Percentiles rank a stretch among this genome's conserved stretches.
Conservation (phyloP, 2,329 filamentous ascomycete species). For the Fusarium sublunatum region DNA sequence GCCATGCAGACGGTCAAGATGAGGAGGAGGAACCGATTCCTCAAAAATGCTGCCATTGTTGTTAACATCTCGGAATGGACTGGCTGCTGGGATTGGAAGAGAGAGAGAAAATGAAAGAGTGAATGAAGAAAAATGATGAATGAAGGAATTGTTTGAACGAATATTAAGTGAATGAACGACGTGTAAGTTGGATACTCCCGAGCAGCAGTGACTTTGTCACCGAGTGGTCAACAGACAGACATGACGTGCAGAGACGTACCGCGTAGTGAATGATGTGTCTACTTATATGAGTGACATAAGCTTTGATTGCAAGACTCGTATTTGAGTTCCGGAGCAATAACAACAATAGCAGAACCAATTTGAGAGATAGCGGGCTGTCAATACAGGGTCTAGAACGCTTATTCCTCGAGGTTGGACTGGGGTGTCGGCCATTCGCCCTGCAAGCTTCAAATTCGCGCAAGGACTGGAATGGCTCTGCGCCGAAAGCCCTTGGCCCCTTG, state of each 20-base stretch:
- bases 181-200: not conserved
- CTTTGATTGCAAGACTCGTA: constrained; percentile 13
- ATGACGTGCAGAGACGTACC: not conserved
- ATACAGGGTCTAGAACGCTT: not conserved
- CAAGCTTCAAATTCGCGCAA: not conserved
- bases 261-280: not conserved
- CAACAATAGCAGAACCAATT: not conserved
- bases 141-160: not conserved
- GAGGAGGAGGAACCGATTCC: constrained; percentile 18
- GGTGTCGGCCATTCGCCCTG: too few species aligned
- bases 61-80: constrained; percentile 13
- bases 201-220: constrained; percentile 7
- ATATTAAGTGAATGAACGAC: constrained; percentile 10
- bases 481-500: not conserved
- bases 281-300: not conserved
- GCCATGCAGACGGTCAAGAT: constrained; percentile 34
- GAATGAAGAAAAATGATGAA: not conserved
- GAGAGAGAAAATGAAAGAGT: not conserved
- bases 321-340: not conserved
- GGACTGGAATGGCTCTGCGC: not conserved
- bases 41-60: constrained; percentile 21
- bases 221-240: not conserved
- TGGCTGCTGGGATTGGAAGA: not conserved
- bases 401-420: not conserved
- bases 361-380: not conserved